Evolutionary conservation across 2,329 filamentous ascomycete species (phyloP), one percentile per base, ranked within the genome.

Genomic region (Stenocarpella maydis): DNA sequence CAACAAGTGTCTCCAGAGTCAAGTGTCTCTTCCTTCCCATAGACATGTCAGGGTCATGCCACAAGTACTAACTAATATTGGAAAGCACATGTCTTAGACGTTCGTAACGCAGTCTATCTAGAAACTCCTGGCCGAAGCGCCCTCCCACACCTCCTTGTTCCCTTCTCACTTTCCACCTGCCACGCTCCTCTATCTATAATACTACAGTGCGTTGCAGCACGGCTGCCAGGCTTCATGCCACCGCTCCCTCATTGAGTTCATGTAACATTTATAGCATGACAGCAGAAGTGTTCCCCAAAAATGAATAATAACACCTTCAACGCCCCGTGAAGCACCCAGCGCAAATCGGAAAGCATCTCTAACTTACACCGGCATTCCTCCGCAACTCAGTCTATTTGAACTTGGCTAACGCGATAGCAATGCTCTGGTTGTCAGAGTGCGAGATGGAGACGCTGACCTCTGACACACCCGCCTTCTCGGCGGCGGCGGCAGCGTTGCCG

Each of bases 361-460:
- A 49, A 45, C n/a, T 49, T 41, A 43, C 24, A 39, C 12, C 28
- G 26, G 12, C 37, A 7, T 10, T 17, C 10, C n/a, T 45, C 8
- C 5, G 7, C 12, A 12, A 34, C 15, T 26, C 14, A n/a, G n/a
- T 34, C 45, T 65, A 68, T 79, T 88, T 94, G 77, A 96, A 92
- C 68, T 89, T 91, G 67, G 94, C 91, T 71, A 97, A 92, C 2
- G 97, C 96, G 76, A 99, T 93, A 54, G 96, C 95, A 77, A 98
- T 95, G 71, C 96, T 95, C 82, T 99, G 96, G 70, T 87, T 91
- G 75, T 98, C 95, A 47, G 92, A 96, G 82, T 99, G 97, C 75
- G 95, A 98, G 78, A 99, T 98, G 78, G 94, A 97, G 74, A 99
- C 92, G 73, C 87, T 95, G 73, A 98, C 91, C 67, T 90, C 90